phyloP scores from a whole-genome alignment of 2,329 filamentous ascomycete species.

The Fusarium pininemorale region DNA sequence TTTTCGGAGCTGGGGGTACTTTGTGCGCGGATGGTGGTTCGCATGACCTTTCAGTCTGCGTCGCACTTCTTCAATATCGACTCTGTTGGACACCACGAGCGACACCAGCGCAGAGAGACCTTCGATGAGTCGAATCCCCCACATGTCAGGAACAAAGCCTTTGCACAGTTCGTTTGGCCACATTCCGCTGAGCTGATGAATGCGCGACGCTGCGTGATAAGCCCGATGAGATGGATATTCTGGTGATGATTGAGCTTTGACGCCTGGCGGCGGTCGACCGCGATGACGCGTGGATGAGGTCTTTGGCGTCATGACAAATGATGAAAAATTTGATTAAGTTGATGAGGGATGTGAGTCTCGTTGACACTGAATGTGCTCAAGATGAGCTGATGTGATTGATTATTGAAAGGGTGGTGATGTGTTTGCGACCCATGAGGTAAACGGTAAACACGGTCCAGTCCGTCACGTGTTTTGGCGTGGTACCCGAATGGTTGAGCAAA shows the following conservation, averaged over 20 bases:
- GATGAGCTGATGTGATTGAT: background rate
- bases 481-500: background rate
- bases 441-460: background rate
- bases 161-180: background rate
- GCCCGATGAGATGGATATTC: background rate
- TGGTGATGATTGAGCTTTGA: background rate
- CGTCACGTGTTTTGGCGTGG: slow-evolving; percentile 1
- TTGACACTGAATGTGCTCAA: background rate
- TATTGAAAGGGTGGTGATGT: background rate
- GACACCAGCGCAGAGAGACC: background rate
- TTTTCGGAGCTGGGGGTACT: background rate
- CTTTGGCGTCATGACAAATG: background rate
- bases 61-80: background rate
- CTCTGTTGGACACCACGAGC: background rate
- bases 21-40: background rate
- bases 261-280: too few species aligned
- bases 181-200: background rate
- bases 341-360: background rate
- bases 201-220: background rate
- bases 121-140: background rate
- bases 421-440: background rate
- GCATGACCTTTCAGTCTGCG: background rate
- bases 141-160: background rate
- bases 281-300: background rate
- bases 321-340: background rate